Evolutionary conservation across 176 grass and related monocot species (phyloP).

Genomic region (Bothriochloa decipiens): DNA sequence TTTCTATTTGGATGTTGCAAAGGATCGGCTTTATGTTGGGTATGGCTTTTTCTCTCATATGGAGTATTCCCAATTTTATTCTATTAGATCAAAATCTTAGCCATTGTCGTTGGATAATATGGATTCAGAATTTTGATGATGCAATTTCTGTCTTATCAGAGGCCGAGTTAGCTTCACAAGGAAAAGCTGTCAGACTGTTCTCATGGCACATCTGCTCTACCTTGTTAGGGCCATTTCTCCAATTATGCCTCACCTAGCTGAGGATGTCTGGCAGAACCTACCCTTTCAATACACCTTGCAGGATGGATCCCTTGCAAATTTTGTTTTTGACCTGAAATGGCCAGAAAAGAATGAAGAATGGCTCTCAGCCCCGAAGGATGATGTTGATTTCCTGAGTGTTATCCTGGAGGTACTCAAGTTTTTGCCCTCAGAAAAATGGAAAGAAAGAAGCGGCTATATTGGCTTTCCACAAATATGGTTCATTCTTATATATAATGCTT

Average conservation of each 20-base stretch:
- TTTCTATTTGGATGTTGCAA: constrained; percentile 94
- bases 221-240: constrained; percentile 90
- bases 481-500: not conserved
- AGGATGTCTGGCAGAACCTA: constrained; percentile 97
- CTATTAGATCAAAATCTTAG: constrained; percentile 13
- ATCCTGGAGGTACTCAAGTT: constrained; percentile 72
- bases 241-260: constrained; percentile 94
- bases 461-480: constrained; percentile 3
- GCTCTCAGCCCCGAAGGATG: constrained; percentile 59
- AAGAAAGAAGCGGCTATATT: not conserved
- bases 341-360: constrained; percentile 71
- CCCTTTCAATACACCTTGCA: constrained; percentile 74
- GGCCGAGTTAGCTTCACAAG: constrained; percentile 81
- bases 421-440: not conserved
- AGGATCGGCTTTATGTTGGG: constrained; percentile 98
- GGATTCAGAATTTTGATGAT: constrained; percentile 20
- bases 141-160: constrained; percentile 49
- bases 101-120: constrained; percentile 8
- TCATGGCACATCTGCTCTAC: constrained; percentile 76
- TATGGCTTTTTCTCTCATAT: constrained; percentile 45
- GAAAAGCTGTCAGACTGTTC: constrained; percentile 92
- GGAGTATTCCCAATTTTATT: constrained; percentile 15
- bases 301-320: constrained; percentile 75
- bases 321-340: constrained; percentile 93
- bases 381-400: constrained; percentile 73